Evolutionary conservation across 2,329 filamentous ascomycete genomes (phyloP).

Genomic region (Aspergillus versicolor): DNA sequence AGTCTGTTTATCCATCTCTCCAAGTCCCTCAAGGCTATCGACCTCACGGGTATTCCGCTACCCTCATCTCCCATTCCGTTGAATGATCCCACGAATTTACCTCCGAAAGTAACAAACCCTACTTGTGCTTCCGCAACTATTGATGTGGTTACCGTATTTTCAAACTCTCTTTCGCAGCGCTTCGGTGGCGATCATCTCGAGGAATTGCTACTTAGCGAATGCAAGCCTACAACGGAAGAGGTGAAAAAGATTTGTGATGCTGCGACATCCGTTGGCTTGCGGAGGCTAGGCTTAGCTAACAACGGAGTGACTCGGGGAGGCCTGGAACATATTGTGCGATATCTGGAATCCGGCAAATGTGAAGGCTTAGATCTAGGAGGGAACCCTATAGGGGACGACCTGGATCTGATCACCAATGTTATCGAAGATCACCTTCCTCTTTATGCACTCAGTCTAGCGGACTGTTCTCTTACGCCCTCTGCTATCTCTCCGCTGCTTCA

Average conservation of each 20-base stretch:
- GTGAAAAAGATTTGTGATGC: conserved; percentile 78
- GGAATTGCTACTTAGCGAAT: conserved; percentile 79
- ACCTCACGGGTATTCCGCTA: conserved; percentile 82
- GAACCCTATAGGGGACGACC: conserved; percentile 65
- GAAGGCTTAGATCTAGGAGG: conserved; percentile 87
- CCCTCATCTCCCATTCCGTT: conserved; percentile 48
- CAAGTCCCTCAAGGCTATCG: conserved; percentile 78
- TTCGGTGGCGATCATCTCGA: conserved; percentile 75
- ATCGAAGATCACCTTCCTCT: conserved; percentile 55
- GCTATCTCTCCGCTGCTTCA: conserved; percentile 75
- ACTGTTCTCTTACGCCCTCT: conserved; percentile 74
- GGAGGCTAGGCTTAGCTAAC: conserved; percentile 76
- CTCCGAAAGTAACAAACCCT: conserved; percentile 16
- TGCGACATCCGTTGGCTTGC: conserved; percentile 72
- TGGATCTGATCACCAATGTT: conserved; percentile 42
- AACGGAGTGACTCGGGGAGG: conserved; percentile 75
- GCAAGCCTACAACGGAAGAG: conserved; percentile 68
- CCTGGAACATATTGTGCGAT: conserved; percentile 72
- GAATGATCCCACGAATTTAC: conserved; percentile 23
- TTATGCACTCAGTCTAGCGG: conserved; percentile 81
- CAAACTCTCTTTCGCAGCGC: conserved; percentile 73
- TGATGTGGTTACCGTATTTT: conserved; percentile 66
- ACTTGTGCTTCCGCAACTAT: conserved; percentile 25
- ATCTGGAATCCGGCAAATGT: conserved; percentile 72
- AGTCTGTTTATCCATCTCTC: conserved; percentile 89